Conservation (phyloP, 805 yeast species). For the Kazachstania taianensis region DNA sequence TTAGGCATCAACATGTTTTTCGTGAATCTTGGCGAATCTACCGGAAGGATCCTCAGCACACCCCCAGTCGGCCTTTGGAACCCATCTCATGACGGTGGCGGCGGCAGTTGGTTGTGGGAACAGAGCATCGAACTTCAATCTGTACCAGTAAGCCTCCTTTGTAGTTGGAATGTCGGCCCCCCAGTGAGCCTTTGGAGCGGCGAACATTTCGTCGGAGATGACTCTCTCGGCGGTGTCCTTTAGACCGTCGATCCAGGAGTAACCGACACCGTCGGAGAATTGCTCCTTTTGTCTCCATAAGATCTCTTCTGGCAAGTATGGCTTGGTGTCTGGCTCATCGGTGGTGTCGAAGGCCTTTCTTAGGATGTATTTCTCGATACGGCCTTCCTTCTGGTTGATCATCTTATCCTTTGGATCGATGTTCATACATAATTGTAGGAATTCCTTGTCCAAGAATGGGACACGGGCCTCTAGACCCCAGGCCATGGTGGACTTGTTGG, state of each 20-base stretch:
- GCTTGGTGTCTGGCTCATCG: constrained; percentile 65
- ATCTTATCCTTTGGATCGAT: constrained; percentile 88
- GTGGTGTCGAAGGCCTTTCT: constrained; percentile 96
- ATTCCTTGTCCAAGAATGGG: constrained; percentile 92
- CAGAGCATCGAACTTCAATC: constrained; percentile 88
- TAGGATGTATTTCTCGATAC: constrained; percentile 88
- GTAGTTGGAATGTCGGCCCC: constrained; percentile 91
- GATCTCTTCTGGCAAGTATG: constrained; percentile 93
- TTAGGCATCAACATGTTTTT: constrained; percentile 48
- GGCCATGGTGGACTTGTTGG: constrained; percentile 99
- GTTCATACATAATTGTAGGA: constrained; percentile 88
- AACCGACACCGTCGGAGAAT: constrained; percentile 98
- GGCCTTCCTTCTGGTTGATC: constrained; percentile 59
- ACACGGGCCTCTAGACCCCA: constrained; percentile 99
- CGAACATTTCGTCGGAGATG: constrained; percentile 83
- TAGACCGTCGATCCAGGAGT: constrained; percentile 97
- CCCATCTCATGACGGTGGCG: constrained; percentile 96
- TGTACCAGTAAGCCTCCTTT: constrained; percentile 98
- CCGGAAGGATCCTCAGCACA: constrained; percentile 99
- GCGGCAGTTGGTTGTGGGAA: constrained; percentile 92
- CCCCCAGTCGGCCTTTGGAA: constrained; percentile 99
- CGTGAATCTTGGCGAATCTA: constrained; percentile 88
- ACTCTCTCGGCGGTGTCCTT: constrained; percentile 88
- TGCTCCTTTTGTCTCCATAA: constrained; percentile 99
- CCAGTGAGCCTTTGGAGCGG: constrained; percentile 91